These are phyloP conservation scores for Colletotrichum brevisporum DNA, from an alignment of 2,329 filamentous ascomycete species.

Conservation along the genomic window DNA sequence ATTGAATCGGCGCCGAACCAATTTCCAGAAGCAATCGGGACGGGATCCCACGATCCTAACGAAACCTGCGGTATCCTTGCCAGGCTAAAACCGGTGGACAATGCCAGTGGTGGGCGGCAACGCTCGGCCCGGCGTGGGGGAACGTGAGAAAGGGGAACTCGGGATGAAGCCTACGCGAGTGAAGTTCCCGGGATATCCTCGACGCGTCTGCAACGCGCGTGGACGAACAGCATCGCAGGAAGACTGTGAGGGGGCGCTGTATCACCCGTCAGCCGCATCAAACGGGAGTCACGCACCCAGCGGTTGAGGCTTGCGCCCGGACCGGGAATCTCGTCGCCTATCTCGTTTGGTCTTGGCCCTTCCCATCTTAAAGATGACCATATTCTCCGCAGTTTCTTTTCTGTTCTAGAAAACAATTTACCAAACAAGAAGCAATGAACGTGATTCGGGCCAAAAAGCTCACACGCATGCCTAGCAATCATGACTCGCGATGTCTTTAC, in stretches of 20 bases:
- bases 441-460: too few relatives aligned
- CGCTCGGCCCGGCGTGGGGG: conserved; percentile 19
- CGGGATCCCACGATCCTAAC: conserved; percentile 10
- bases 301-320: conserved; percentile 32
- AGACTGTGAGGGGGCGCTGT: too few relatives aligned
- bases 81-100: conserved; percentile 22
- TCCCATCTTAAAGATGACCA: not conserved
- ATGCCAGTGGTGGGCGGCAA: conserved; percentile 10
- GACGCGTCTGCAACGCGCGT: not conserved
- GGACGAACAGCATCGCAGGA: not conserved
- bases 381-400: conserved; percentile 5
- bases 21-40: conserved; percentile 15
- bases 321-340: conserved; percentile 21
- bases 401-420: not conserved
- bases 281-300: conserved; percentile 5
- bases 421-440: not conserved
- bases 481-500: too few relatives aligned
- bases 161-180: conserved; percentile 8
- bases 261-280: not conserved
- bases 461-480: too few relatives aligned
- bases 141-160: conserved; percentile 8
- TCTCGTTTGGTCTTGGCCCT: conserved; percentile 23
- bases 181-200: conserved; percentile 1
- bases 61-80: conserved; percentile 21
- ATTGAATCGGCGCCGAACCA: conserved; percentile 25